Conservation (phyloP, 192 early-diverging fungal genomes). For the Umbelopsis vinacea region DNA sequence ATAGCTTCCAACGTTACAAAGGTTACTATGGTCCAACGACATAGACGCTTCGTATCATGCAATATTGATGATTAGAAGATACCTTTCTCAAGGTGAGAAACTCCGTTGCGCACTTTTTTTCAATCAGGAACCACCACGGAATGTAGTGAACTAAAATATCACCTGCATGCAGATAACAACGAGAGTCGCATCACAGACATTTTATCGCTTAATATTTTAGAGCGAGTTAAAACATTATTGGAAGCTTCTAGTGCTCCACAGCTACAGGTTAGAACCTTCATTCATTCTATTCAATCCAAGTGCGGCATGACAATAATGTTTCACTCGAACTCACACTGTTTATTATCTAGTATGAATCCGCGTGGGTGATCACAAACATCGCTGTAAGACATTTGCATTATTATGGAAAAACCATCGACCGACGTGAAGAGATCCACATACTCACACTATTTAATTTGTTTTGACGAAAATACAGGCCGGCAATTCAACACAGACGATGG, state of each 20-base stretch:
- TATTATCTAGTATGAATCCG: constrained; percentile 39
- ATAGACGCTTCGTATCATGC: constrained; percentile 18
- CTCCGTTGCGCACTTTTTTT: background rate
- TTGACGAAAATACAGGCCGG: constrained; percentile 33
- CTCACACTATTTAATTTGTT: background rate
- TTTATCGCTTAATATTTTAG: constrained; percentile 30
- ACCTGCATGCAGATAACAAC: constrained; percentile 20
- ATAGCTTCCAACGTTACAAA: constrained; percentile 10
- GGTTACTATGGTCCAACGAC: constrained; percentile 6
- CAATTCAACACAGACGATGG: constrained; percentile 31
- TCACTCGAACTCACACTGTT: background rate
- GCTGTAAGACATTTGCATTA: constrained; percentile 31
- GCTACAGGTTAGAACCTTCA: constrained; percentile 26
- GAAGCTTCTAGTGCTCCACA: background rate
- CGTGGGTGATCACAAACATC: constrained; percentile 48
- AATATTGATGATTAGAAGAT: constrained; percentile 21
- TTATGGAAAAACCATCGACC: background rate
- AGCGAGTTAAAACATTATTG: constrained; percentile 30
- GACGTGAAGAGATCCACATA: background rate
- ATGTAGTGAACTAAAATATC: background rate
- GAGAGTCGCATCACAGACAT: constrained; percentile 28
- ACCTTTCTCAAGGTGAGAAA: constrained; percentile 11
- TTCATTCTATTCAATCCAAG: background rate
- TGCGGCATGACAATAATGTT: background rate
- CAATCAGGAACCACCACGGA: background rate